Percentiles rank a stretch among this genome's conserved stretches.
Conservation (phyloP, 2,329 filamentous ascomycete species). For the Clarireedia hainanense region DNA sequence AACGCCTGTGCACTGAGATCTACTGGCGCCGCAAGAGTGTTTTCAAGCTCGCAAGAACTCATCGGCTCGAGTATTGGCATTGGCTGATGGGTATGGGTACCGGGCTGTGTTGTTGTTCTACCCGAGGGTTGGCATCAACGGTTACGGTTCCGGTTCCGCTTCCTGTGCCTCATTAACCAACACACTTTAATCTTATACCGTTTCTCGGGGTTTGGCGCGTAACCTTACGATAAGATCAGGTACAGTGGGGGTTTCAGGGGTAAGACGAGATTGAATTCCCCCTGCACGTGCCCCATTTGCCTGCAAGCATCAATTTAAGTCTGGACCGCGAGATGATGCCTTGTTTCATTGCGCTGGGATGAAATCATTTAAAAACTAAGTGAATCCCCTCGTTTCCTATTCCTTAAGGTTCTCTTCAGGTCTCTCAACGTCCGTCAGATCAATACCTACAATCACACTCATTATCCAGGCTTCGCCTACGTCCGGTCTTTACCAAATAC, state of each 20-base stretch:
- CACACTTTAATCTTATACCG: too few species aligned
- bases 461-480: constrained; percentile 1
- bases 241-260: not conserved
- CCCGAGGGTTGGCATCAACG: too few species aligned
- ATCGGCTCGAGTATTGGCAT: too few species aligned
- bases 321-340: not conserved
- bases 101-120: too few species aligned
- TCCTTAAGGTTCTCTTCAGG: not conserved
- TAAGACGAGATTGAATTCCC: not conserved
- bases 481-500: constrained; percentile 4
- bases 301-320: not conserved
- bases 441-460: not conserved
- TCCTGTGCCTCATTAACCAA: not conserved
- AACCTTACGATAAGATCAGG: not conserved
- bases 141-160: too few species aligned
- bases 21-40: too few species aligned
- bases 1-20: too few species aligned
- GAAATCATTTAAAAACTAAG: constrained; percentile 1
- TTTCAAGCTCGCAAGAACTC: too few species aligned
- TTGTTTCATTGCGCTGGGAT: not conserved
- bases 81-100: too few species aligned
- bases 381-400: not conserved
- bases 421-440: not conserved
- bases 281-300: not conserved
- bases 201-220: not conserved